These are phyloP conservation scores for Clonostachys byssicola DNA, from an alignment of 2,329 filamentous ascomycete genomes.

Conservation along the genomic window DNA sequence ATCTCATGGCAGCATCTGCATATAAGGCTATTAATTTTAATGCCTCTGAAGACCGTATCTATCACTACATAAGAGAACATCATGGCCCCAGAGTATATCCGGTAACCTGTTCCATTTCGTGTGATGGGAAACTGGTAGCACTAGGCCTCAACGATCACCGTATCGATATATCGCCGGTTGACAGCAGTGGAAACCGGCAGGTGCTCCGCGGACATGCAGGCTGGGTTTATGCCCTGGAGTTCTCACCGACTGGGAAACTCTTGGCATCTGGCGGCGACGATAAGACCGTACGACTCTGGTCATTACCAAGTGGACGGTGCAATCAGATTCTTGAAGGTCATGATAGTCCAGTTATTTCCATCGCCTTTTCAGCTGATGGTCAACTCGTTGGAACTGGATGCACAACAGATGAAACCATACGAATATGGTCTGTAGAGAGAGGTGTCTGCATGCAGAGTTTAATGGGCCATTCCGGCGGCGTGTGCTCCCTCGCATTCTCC, in stretches of 20 bases:
- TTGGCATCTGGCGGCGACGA: slow-evolving; percentile 6
- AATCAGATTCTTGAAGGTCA: slow-evolving; percentile 4
- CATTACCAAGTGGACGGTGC: slow-evolving; percentile 3
- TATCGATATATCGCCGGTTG: slow-evolving; percentile 2
- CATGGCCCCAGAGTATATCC: background rate
- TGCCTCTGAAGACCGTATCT: background rate
- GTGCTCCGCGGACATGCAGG: background rate
- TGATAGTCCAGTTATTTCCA: slow-evolving; percentile 1
- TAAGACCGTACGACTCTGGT: slow-evolving; percentile 8
- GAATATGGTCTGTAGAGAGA: too few relatives aligned
- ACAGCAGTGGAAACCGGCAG: background rate
- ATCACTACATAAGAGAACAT: slow-evolving; percentile 1
- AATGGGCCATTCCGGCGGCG: too few relatives aligned
- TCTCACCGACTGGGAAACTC: background rate
- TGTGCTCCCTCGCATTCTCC: too few relatives aligned
- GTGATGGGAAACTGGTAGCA: slow-evolving; percentile 1
- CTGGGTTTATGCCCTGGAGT: background rate
- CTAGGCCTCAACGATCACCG: slow-evolving; percentile 1
- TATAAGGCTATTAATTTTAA: slow-evolving; percentile 1
- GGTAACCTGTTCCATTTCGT: background rate
- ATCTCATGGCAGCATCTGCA: background rate
- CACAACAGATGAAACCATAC: too few relatives aligned
- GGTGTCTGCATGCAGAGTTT: too few relatives aligned
- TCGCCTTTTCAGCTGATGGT: slow-evolving; percentile 1
- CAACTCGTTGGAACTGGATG: background rate